Base-by-base conservation (phyloP, 495 filamentous ascomycete species). In the Baudoinia panamericana region DNA sequence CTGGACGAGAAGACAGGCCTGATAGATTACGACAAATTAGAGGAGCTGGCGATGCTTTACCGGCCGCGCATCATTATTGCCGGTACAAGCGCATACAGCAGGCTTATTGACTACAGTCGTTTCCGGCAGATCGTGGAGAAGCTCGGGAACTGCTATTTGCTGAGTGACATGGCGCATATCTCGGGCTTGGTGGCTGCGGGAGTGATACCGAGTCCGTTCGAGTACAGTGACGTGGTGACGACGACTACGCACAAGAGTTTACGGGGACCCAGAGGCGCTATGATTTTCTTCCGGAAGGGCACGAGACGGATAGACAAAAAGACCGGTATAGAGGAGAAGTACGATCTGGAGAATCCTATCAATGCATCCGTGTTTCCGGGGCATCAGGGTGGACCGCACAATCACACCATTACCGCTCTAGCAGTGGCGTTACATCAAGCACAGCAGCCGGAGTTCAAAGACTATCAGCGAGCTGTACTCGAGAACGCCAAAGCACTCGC, bases 211-310 rank as follows among this genome's bases (percentile, higher is more conserved):
- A 84, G 83, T 39, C 92, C 92, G 20, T 99, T 99, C 69, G 70
- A 78, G 50, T 72, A 94, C 55, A 86, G 88, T 43, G 92, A 96
- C 62, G 82, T 99, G 40, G 92, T 99, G 42, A 99, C 92, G 46
- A 99, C 92, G 41, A 99, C 92, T 43, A 99, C 92, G 35, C 92
- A 99, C 77, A 99, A 99, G 76, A 94, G 87, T 36, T 82, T 99
- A 55, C 84, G 92, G 69, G 92, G 92, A 38, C 92, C 92, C 39
- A 82, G 92, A 65, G 92, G 92, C 59, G 92, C 92, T 58, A 99
- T 99, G 92, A 99, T 99, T 67, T 99, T 99, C 75, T 99, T 84
- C 76, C 83, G 92, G 56, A 92, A 88, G 66, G 92, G 92, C 56
- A 82, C 95, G 37, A 76, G 87, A 53, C 81, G 76, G 57, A 75